Evolutionary conservation across 192 early-diverging fungal genomes (phyloP).

Genomic region (Gryganskiella cystojenkinii): DNA sequence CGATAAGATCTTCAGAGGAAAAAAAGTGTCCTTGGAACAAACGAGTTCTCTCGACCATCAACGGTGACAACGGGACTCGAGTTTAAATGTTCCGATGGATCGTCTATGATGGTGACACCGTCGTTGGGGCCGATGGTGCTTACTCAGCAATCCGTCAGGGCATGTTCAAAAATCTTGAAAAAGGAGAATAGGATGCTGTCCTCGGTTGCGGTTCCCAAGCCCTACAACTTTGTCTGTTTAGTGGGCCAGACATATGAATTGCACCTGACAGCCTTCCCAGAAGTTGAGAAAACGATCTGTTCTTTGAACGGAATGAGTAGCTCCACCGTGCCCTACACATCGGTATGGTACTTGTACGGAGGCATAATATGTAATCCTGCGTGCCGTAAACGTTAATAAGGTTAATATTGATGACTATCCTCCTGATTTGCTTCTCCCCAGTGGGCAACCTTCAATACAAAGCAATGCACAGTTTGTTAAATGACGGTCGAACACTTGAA

Average conservation of each 20-base stretch:
- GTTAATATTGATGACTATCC: no score
- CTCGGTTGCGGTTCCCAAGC: not conserved
- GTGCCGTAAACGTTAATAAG: no score
- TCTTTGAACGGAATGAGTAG: not conserved
- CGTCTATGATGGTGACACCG: constrained; percentile 18
- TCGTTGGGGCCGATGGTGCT: constrained; percentile 33
- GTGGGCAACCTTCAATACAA: constrained; percentile 18
- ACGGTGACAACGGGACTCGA: constrained; percentile 4
- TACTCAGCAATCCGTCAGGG: constrained; percentile 20
- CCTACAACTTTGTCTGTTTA: constrained; percentile 1
- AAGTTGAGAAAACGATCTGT: not conserved
- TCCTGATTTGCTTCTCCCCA: no score
- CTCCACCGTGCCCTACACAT: not conserved
- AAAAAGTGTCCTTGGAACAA: constrained; percentile 8
- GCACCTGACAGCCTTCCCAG: not conserved
- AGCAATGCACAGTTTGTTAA: not conserved
- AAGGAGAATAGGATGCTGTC: not conserved
- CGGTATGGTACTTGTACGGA: not conserved
- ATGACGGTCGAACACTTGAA: not conserved
- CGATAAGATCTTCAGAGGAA: not conserved
- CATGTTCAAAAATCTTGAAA: not conserved
- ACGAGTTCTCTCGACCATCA: not conserved
- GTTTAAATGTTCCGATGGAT: constrained; percentile 2
- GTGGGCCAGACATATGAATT: constrained; percentile 1
- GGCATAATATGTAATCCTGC: no score